phyloP scores from a whole-genome alignment of 1,284 basidiomycete species.

The Laetiporus sulphureus region DNA sequence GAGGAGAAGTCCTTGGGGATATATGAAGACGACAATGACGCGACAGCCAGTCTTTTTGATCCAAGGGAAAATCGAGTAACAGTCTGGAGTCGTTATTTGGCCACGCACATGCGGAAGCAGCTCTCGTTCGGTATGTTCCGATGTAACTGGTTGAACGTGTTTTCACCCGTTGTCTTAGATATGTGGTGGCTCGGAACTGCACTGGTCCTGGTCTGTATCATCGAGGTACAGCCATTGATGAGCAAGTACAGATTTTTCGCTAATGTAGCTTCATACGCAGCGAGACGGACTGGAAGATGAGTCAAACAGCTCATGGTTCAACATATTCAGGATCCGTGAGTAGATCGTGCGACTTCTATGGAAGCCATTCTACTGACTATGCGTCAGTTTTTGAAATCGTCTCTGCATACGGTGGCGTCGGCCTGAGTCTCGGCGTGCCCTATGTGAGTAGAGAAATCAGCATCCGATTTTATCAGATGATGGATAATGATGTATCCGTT shows the following conservation, averaged over 20 bases:
- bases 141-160: neutral
- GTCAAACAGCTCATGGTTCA: slow-evolving; percentile 60
- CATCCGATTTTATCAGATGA: neutral
- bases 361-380: neutral
- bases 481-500: neutral
- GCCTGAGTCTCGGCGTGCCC: slow-evolving; percentile 69
- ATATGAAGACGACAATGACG: slow-evolving; percentile 48
- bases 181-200: slow-evolving; percentile 87
- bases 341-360: slow-evolving; percentile 6
- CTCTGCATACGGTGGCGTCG: slow-evolving; percentile 90
- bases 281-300: slow-evolving; percentile 37
- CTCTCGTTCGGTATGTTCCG: slow-evolving; percentile 70
- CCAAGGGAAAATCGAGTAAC: slow-evolving; percentile 42
- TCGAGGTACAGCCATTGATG: slow-evolving; percentile 48
- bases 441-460: slow-evolving; percentile 34
- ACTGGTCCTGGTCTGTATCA: slow-evolving; percentile 80
- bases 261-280: slow-evolving; percentile 9
- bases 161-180: slow-evolving; percentile 36
- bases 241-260: neutral
- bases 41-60: slow-evolving; percentile 26
- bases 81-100: slow-evolving; percentile 74
- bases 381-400: slow-evolving; percentile 76
- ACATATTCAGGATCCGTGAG: slow-evolving; percentile 70
- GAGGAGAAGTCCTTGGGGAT: slow-evolving; percentile 87
- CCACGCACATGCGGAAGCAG: slow-evolving; percentile 80